Percentiles rank a stretch among this genome's conserved stretches.
phyloP scores from a whole-genome alignment of 2,329 filamentous ascomycete species.

The Amylocarpus encephaloides region DNA sequence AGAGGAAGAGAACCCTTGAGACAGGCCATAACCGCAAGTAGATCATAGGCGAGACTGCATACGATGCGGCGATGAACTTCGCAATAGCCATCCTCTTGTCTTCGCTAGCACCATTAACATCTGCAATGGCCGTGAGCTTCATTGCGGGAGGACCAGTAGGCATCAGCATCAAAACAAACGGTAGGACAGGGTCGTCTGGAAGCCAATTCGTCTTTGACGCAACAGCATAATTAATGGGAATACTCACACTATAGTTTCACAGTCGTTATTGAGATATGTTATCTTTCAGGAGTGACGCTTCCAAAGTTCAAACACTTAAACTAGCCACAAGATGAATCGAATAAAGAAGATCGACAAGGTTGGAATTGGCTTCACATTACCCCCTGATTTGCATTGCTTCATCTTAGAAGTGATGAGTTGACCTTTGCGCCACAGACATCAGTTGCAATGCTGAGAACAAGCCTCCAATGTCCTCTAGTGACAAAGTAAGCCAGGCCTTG shows the following conservation, averaged over 20 bases:
- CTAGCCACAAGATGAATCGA: conserved; percentile 56
- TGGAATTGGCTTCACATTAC: conserved; percentile 40
- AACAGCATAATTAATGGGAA: conserved; percentile 47
- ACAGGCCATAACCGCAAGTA: conserved; percentile 32
- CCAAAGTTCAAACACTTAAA: conserved; percentile 13
- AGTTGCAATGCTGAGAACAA: conserved; percentile 60
- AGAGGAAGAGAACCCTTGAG: conserved; percentile 26
- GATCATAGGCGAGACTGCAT: conserved; percentile 32
- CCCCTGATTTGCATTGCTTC: conserved; percentile 38
- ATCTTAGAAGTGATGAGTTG: conserved; percentile 45
- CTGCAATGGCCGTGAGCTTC: conserved; percentile 39
- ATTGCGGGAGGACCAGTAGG: conserved; percentile 40
- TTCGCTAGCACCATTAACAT: conserved; percentile 35
- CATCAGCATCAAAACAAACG: conserved; percentile 75
- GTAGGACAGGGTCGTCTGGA: conserved; percentile 73
- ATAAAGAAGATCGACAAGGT: conserved; percentile 45
- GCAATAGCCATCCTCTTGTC: conserved; percentile 37
- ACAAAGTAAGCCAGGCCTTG: conserved; percentile 58
- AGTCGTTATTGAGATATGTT: background rate
- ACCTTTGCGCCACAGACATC: conserved; percentile 58
- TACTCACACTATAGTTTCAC: conserved; percentile 35
- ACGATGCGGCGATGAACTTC: conserved; percentile 37
- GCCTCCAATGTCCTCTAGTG: conserved; percentile 53
- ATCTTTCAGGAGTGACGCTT: too few species aligned
- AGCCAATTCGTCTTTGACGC: conserved; percentile 56